phyloP scores from a whole-genome alignment of 352 stramenopile species.

The Globisporangium paroecandrum region DNA sequence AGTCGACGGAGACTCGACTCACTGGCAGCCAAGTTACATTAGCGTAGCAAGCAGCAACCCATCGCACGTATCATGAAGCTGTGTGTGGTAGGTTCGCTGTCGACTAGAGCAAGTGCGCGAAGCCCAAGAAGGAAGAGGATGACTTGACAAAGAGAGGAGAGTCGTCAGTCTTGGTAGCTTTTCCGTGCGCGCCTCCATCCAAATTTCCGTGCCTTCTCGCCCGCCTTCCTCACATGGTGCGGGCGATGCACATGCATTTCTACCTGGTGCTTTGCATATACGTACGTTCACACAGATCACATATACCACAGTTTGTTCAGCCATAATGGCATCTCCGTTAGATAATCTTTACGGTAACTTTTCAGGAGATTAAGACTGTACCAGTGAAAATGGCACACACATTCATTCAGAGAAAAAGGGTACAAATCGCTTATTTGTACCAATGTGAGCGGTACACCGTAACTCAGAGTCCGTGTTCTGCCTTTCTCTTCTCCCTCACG shows the following conservation, averaged over 20 bases:
- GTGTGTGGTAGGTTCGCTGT: not conserved
- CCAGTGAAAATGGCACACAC: not conserved
- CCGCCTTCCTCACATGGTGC: not conserved
- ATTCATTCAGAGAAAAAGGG: not conserved
- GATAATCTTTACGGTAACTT: too few species aligned
- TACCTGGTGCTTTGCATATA: too few species aligned
- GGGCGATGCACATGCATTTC: not conserved
- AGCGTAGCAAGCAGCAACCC: not conserved
- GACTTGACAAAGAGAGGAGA: not conserved
- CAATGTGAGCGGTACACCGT: not conserved
- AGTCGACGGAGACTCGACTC: not conserved
- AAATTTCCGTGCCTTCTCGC: not conserved
- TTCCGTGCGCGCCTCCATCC: not conserved
- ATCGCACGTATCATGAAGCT: not conserved
- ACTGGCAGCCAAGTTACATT: not conserved
- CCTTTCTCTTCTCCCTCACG: slow-evolving; percentile 2
- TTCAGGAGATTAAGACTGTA: too few species aligned
- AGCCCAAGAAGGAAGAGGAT: not conserved
- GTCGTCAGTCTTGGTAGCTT: not conserved
- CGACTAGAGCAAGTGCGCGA: slow-evolving; percentile 2
- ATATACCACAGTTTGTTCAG: too few species aligned
- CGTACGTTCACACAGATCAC: too few species aligned
- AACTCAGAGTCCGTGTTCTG: not conserved
- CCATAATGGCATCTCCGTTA: too few species aligned
- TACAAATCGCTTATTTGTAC: not conserved